These are phyloP conservation scores for Fomitopsis palustris DNA, from an alignment of 1,284 basidiomycete genomes.

Conservation along the genomic window DNA sequence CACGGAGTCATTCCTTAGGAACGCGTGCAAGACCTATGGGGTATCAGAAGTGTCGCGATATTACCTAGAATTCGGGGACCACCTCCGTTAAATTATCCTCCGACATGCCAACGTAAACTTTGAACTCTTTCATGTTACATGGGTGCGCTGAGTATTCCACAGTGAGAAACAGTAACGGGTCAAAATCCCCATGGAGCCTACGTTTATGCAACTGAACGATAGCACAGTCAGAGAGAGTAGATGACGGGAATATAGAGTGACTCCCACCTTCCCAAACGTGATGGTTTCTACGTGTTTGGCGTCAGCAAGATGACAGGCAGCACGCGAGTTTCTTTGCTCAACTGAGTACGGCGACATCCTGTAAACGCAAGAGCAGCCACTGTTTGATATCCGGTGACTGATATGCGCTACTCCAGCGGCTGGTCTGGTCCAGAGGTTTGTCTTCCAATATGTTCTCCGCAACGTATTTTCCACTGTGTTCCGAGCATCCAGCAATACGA, in stretches of 20 bases:
- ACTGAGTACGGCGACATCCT: slow-evolving; percentile 61
- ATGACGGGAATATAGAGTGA: neutral
- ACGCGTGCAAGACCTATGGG: slow-evolving; percentile 47
- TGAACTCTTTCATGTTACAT: slow-evolving; percentile 81
- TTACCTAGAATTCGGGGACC: neutral
- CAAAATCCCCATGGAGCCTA: slow-evolving; percentile 26
- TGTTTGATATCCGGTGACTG: slow-evolving; percentile 53
- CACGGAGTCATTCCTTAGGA: slow-evolving; percentile 60
- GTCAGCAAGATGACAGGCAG: slow-evolving; percentile 1
- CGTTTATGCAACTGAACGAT: slow-evolving; percentile 49
- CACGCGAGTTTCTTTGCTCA: slow-evolving; percentile 32
- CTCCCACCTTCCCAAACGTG: slow-evolving; percentile 74
- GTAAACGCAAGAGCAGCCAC: slow-evolving; percentile 67
- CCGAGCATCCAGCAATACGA: slow-evolving; percentile 56
- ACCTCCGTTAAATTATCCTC: slow-evolving; percentile 58
- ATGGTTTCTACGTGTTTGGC: slow-evolving; percentile 48
- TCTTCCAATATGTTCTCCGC: slow-evolving; percentile 68
- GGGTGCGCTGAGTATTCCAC: slow-evolving; percentile 51
- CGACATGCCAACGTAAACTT: slow-evolving; percentile 60
- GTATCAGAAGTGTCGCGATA: neutral
- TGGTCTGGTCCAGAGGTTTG: slow-evolving; percentile 57
- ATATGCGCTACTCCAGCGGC: slow-evolving; percentile 69
- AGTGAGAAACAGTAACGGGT: neutral
- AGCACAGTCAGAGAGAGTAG: neutral
- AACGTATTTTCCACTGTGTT: slow-evolving; percentile 65